A percentile compares a stretch with the other conserved stretches of the same genome.
Evolutionary conservation across 805 yeast genomes (phyloP).

Genomic region (Ogataea paraovalis): DNA sequence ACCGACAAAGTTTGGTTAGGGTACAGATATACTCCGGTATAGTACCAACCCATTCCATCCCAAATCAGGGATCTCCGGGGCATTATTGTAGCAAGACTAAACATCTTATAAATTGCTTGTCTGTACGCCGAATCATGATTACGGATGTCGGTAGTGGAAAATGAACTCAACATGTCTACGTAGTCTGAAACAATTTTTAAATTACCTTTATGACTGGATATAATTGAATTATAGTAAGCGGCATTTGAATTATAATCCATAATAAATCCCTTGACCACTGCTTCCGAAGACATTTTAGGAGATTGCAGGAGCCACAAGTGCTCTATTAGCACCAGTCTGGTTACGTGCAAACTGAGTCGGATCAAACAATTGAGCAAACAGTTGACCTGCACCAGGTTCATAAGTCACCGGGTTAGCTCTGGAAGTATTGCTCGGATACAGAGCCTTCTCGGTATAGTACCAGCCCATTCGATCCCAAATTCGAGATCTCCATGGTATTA

Average conservation of each 20-base stretch:
- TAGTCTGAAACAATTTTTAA: slow-evolving; percentile 7
- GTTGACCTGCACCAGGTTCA: neutral
- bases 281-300: too few species aligned
- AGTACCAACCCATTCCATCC: slow-evolving; percentile 16
- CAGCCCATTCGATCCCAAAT: slow-evolving; percentile 16
- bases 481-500: slow-evolving; percentile 12
- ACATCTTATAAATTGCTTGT: slow-evolving; percentile 5
- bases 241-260: slow-evolving; percentile 7
- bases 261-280: slow-evolving; percentile 5
- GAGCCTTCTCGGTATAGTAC: slow-evolving; percentile 9
- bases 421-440: neutral
- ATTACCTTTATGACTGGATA: neutral
- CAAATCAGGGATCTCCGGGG: slow-evolving; percentile 14
- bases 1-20: neutral
- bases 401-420: neutral
- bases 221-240: slow-evolving; percentile 4
- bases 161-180: slow-evolving; percentile 4
- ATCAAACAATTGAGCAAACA: neutral
- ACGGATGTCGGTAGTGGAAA: slow-evolving; percentile 3
- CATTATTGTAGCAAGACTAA: slow-evolving; percentile 8
- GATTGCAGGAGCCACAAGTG: too few species aligned
- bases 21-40: slow-evolving; percentile 5
- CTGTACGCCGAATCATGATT: slow-evolving; percentile 3
- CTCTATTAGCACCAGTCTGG: neutral
- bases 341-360: neutral